phyloP scores from a whole-genome alignment of 192 early-diverging fungal species.

The Jimgerdemannia lactiflua region DNA sequence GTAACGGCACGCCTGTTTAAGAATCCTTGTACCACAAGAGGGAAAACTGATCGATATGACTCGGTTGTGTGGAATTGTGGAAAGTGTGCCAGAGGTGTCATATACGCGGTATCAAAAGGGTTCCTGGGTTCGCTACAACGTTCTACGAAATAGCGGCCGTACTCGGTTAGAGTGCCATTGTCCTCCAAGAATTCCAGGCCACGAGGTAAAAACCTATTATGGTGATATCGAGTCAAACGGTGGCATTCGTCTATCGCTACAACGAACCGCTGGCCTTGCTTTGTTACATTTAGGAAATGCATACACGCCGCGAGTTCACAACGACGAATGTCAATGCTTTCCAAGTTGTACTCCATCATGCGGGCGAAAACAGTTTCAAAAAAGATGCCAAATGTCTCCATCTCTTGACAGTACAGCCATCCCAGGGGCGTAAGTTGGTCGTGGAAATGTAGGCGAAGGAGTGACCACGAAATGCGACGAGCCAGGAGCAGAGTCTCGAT shows the following conservation, averaged over 20 bases:
- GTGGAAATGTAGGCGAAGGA: background rate
- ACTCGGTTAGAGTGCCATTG: too few relatives aligned
- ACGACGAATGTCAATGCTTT: too few relatives aligned
- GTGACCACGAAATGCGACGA: background rate
- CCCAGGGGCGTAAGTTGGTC: background rate
- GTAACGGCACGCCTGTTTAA: too few relatives aligned
- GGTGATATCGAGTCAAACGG: background rate
- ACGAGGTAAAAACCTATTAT: too few relatives aligned
- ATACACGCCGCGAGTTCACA: background rate
- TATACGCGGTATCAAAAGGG: too few relatives aligned
- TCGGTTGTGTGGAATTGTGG: too few relatives aligned
- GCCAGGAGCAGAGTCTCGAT: background rate
- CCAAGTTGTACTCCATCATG: background rate
- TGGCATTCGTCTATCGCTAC: background rate
- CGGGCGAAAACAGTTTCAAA: background rate
- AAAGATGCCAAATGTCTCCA: background rate
- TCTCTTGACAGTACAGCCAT: background rate
- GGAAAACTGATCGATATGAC: too few relatives aligned
- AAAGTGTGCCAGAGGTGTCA: too few relatives aligned
- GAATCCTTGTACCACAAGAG: too few relatives aligned
- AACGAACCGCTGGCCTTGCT: background rate
- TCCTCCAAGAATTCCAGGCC: too few relatives aligned
- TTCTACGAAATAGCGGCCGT: too few relatives aligned
- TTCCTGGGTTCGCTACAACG: too few relatives aligned
- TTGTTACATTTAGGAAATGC: background rate